Base-by-base conservation (phyloP, 2,329 filamentous ascomycete genomes). In the Aspergillus quadrilineatus region DNA sequence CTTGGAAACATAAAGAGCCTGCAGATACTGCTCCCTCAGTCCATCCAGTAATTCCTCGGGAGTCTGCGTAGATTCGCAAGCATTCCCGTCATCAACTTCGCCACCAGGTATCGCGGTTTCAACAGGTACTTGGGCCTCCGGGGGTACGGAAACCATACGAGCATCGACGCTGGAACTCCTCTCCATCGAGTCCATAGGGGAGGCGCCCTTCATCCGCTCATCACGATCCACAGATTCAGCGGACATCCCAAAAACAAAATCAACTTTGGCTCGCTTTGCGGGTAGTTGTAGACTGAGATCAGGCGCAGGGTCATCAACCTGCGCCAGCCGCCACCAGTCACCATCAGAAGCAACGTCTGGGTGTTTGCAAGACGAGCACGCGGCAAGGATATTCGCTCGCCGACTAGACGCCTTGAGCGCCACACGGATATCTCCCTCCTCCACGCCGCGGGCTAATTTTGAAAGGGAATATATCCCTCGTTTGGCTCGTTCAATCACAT, bases 1-100 rank as follows among this genome's bases (percentile, higher is more conserved):
- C 68, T 77, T 77, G 32, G 75, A 77, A 4, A 74, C 64, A 53
- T 78, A 78, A 34, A 78, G 69, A 57, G 74, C 70, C 53, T 77
- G 73, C 10, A 78, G 50, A 63, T 78, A 78, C 48, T 77, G 74
- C 30, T 69, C 68, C 50, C 69, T 65, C 50, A 78, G 61, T 4
- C 64, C 64, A 49, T 73, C 66, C 45, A 77, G 59, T 6, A 75
- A 50, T 41, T 72, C 73, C 47, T 75, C 68, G 0, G 73, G 65
- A 15, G 69, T 67, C 46, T 69, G 69, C 52, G 60, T 55, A 9
- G 55, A 43, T 4, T 51, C 36, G 6, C 37, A 9, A 32, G 17
- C 2, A 45, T 69, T 63, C 12, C 39, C 26, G 10, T 50, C 54
- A 43, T 57, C 58, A 30, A 63, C 43, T 53, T 62, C 60, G 53